Evolutionary conservation across 2,329 filamentous ascomycete species (phyloP).

Genomic region (Stachybotrys chlorohalonatus): DNA sequence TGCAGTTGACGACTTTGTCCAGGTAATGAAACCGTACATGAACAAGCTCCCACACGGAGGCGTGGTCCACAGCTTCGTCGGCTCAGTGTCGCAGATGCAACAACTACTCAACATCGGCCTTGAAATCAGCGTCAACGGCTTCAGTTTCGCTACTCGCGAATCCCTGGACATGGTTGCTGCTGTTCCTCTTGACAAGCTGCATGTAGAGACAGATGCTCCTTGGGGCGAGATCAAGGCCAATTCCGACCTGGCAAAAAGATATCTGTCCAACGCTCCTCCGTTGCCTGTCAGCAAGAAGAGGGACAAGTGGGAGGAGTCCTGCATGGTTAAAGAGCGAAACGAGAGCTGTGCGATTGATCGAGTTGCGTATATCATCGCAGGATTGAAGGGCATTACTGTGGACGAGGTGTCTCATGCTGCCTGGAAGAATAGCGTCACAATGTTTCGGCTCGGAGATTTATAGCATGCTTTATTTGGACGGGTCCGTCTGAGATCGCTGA

Average conservation of each 20-base stretch:
- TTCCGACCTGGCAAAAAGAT: conserved; percentile 25
- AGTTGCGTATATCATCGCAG: conserved; percentile 38
- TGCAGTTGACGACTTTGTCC: conserved; percentile 16
- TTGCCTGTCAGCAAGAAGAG: conserved; percentile 35
- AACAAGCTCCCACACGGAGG: conserved; percentile 12
- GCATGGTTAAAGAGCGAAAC: conserved; percentile 42
- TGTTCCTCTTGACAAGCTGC: conserved; percentile 11
- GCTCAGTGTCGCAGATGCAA: conserved; percentile 13
- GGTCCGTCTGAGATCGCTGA: too few relatives aligned
- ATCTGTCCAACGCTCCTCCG: conserved; percentile 25
- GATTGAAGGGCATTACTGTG: conserved; percentile 31
- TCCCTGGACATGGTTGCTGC: conserved; percentile 13
- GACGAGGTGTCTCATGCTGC: conserved; percentile 31
- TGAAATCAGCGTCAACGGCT: conserved; percentile 33
- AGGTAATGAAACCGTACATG: conserved; percentile 28
- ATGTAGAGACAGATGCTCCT: conserved; percentile 17
- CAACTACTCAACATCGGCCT: conserved; percentile 11
- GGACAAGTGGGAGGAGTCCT: conserved; percentile 34
- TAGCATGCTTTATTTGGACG: too few relatives aligned
- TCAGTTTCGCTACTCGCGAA: conserved; percentile 24
- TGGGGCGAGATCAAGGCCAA: conserved; percentile 16
- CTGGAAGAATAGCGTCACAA: conserved; percentile 23
- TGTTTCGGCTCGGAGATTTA: conserved; percentile 15
- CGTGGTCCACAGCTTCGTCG: conserved; percentile 16
- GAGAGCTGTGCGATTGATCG: conserved; percentile 39